Evolutionary conservation across 768 basidiomycete genomes (phyloP), one percentile per base, ranked within the genome.

Genomic region (Mycena olivaceomarginata): DNA sequence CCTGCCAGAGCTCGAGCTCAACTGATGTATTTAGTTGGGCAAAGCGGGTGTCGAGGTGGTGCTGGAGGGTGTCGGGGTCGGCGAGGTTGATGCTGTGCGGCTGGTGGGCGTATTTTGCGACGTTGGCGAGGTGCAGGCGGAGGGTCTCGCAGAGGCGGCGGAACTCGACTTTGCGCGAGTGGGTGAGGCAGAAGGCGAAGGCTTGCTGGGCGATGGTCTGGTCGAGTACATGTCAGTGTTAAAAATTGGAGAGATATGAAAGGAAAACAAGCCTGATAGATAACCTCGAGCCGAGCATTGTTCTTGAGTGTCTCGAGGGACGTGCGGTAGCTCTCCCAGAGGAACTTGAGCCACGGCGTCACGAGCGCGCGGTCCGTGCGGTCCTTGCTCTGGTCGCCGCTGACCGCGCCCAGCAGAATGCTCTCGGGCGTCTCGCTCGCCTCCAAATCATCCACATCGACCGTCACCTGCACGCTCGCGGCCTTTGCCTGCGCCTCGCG

Each of bases 251-350:
- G 39, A 40, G 66, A 62, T 63, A 45, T 40, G 3, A 31, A 48
- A 25, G 22, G n/a, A n/a, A 31, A 31, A 63, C 40, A 85, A 93
- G 95, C 97, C 91, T 99, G 98, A 87, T 99, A 99, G 77, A 99
- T 96, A 20, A 89, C 87, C 86, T 99, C 98, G 51, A 99, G 87
- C 20, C 98, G 89, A 20, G 97, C 95, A 82, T 98, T 99, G 84
- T 98, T 98, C 84, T 99, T 98, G 79, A 99, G 90, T 3, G 97
- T 97, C 88, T 99, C 98, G 56, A 99, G 88, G 1, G 95, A 97
- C 22, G 97, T 98, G 72, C 98, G 93, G 84, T 99, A 99, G 80
- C 96, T 96, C 89, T 99, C 98, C 97, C 98, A 99, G n/a, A 97
- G 90, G 85, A 99, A 98, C 83, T 98, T 97, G 83, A 99, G 94